Evolutionary conservation across 2,329 filamentous ascomycete genomes (phyloP), one percentile per base, ranked within the genome.

Genomic region (Cordyceps tenuipes): DNA sequence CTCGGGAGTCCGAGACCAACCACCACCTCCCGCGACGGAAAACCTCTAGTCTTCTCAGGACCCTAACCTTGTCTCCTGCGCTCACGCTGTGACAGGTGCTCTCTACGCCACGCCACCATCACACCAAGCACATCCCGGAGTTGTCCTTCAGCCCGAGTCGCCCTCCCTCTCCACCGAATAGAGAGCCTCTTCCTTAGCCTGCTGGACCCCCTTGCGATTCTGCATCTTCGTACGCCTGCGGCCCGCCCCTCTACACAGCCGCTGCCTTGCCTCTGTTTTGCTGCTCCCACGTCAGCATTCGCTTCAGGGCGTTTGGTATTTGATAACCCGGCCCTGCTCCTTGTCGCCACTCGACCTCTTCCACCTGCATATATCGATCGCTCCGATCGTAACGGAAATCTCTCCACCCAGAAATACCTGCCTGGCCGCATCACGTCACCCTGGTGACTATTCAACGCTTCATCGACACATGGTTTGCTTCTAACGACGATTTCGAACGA

Each of bases 401-500:
- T 5, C 2, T 49, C 23, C 17, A 31, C 6, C 31, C 2, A 12
- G 13, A 21, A 23, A 50, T 17, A 43, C n/a, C 13, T 43, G 5
- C n/a, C 34, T 34, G 51, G 56, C 47, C 15, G 31, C 5, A 13
- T 15, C 29, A n/a, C n/a, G 15, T 41, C 54, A 19, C 4, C 9
- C 17, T 15, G 9, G 19, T 47, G 41, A n/a, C 23, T 23, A 23
- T 21, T 47, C n/a, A 23, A 43, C 29, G 34, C 23, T 23, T 58
- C 23, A 44, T 3, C 36, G 54, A 48, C 54, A 34, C 31, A n/a
- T 12, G 26, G 31, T 26, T 44, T 39, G 17, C 44, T n/a, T 51
- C 43, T 58, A n/a, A 44, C 44, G 15, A 58, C 56, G 56, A 58
- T 19, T 58, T 58, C 47, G 47, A 51, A 48, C 56, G 56, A 58